A percentile compares a stretch with the other conserved stretches of the same genome.
These are phyloP conservation scores for Thielaviopsis populi DNA, from an alignment of 2,329 filamentous ascomycete species.

Conservation along the genomic window DNA sequence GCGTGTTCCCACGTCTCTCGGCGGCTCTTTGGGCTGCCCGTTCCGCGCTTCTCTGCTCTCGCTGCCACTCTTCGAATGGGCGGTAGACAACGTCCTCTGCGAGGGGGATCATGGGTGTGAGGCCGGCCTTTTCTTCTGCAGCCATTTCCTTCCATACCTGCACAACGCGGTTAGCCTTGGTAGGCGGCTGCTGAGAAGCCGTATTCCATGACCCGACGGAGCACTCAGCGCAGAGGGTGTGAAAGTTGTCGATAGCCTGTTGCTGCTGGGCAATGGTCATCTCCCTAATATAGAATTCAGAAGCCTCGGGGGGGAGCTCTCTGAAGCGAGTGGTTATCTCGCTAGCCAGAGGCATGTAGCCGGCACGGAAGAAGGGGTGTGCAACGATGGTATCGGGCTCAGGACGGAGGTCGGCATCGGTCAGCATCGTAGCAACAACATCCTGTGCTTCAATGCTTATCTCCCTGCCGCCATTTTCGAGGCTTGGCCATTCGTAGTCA, in stretches of 20 bases:
- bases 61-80: constrained; percentile 46
- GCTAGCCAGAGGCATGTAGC: constrained; percentile 50
- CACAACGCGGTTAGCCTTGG: constrained; percentile 31
- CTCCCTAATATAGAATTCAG: constrained; percentile 42
- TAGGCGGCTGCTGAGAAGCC: constrained; percentile 25
- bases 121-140: constrained; percentile 49
- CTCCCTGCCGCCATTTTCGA: constrained; percentile 44
- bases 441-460: constrained; percentile 65
- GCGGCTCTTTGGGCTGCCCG: constrained; percentile 6
- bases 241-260: constrained; percentile 37
- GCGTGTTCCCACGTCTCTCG: constrained; percentile 15
- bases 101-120: constrained; percentile 48
- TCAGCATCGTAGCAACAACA: constrained; percentile 59
- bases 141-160: constrained; percentile 52
- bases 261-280: constrained; percentile 31
- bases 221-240: constrained; percentile 42
- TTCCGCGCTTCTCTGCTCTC: constrained; percentile 30
- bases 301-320: constrained; percentile 38
- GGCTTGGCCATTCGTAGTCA: constrained; percentile 66
- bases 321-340: constrained; percentile 45
- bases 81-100: constrained; percentile 48
- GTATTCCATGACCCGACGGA: constrained; percentile 32
- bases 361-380: constrained; percentile 63
- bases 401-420: constrained; percentile 59
- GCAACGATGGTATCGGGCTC: constrained; percentile 65